Evolutionary conservation across 2,329 filamentous ascomycete genomes (phyloP).

Genomic region (Arthrocladium fulminans): DNA sequence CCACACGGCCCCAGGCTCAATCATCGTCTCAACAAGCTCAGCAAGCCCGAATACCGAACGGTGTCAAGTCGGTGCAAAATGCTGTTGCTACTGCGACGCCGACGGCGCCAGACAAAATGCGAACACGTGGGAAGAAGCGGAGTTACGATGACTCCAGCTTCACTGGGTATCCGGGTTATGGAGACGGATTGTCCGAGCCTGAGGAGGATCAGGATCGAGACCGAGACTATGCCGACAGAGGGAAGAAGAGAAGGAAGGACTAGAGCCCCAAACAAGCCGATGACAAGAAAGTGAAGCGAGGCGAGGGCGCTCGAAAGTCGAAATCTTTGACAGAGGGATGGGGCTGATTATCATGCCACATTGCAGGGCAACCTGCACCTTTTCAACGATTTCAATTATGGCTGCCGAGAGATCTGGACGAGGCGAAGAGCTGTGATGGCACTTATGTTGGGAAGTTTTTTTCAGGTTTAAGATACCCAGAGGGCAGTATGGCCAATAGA

Average conservation of each 20-base stretch:
- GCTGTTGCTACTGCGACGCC: conserved; percentile 24
- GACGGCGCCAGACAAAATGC: conserved; percentile 29
- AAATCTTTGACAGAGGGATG: too few species aligned
- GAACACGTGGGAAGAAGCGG: conserved; percentile 40
- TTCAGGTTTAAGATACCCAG: conserved; percentile 5
- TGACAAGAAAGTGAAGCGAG: too few species aligned
- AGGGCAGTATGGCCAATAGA: neutral
- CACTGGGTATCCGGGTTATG: conserved; percentile 43
- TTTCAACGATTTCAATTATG: too few species aligned
- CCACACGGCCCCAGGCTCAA: conserved; percentile 22
- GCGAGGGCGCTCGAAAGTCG: too few species aligned
- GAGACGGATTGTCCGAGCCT: conserved; percentile 30
- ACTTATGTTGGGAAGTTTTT: neutral
- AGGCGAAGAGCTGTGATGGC: neutral
- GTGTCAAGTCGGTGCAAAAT: conserved; percentile 13
- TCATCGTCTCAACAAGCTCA: conserved; percentile 21
- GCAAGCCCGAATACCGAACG: conserved; percentile 24
- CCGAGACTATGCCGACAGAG: conserved; percentile 20
- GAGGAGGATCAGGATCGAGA: conserved; percentile 32
- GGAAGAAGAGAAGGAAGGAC: conserved; percentile 13
- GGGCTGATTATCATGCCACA: too few species aligned
- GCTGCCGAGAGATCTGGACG: neutral
- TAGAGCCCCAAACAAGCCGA: neutral
- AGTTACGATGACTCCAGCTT: conserved; percentile 44
- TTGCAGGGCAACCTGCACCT: too few species aligned